Percentiles rank a stretch among this genome's conserved stretches.
Evolutionary conservation across 2,329 filamentous ascomycete species (phyloP).

Genomic region (Cytospora mali): DNA sequence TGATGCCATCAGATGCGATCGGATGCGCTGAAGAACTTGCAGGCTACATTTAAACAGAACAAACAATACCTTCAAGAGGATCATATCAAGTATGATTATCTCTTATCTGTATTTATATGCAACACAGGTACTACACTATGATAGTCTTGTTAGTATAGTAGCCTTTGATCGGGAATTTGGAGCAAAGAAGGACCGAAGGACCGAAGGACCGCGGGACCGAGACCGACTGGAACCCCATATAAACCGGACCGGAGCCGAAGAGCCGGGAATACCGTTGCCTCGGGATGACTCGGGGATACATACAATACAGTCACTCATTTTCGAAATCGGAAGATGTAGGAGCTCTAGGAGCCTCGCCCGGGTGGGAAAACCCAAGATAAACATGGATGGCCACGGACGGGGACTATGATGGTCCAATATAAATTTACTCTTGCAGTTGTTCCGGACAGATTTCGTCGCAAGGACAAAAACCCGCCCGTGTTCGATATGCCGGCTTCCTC

Average conservation of each 20-base stretch:
- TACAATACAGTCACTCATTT: too few relatives aligned
- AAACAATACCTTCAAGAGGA: neutral
- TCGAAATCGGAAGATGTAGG: conserved; percentile 31
- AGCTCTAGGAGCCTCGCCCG: conserved; percentile 39
- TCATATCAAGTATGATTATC: too few relatives aligned
- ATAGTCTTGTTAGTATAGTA: too few relatives aligned
- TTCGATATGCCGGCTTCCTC: conserved; percentile 33
- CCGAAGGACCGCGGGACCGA: neutral
- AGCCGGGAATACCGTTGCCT: neutral
- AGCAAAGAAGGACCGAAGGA: too few relatives aligned
- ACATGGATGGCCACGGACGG: conserved; percentile 32
- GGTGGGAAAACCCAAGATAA: conserved; percentile 29
- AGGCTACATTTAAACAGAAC: too few relatives aligned
- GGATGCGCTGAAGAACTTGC: neutral
- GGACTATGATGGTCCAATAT: conserved; percentile 41
- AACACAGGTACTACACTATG: neutral
- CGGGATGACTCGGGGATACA: too few relatives aligned
- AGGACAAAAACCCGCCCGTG: conserved; percentile 14
- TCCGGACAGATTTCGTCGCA: conserved; percentile 3
- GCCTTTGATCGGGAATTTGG: too few relatives aligned
- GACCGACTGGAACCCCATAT: too few relatives aligned
- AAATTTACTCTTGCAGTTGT: conserved; percentile 36
- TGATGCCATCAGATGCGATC: neutral
- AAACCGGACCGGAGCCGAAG: neutral
- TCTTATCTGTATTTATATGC: too few relatives aligned